phyloP scores from a whole-genome alignment of 140 eudicot genomes.

The Senecio squalidus region DNA sequence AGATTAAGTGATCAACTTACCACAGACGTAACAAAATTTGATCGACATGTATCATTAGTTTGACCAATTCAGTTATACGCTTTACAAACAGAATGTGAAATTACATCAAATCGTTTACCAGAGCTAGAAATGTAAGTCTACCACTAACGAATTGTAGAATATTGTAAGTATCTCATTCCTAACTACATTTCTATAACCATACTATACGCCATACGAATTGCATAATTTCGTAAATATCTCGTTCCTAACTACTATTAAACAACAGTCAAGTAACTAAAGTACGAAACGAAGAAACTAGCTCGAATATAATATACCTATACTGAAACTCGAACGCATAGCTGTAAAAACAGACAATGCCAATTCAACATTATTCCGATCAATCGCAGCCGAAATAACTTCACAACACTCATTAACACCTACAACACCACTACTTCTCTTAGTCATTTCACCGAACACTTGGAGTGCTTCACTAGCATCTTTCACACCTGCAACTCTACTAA shows the following conservation, averaged over 20 bases:
- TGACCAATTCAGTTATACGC: not conserved
- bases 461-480: slow-evolving; percentile 66
- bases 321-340: slow-evolving; percentile 88
- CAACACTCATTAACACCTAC: slow-evolving; percentile 55
- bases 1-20: not conserved
- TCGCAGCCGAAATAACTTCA: slow-evolving; percentile 66
- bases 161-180: too few species aligned
- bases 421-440: slow-evolving; percentile 45
- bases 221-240: too few species aligned
- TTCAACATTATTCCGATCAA: slow-evolving; percentile 65
- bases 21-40: not conserved
- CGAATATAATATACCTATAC: slow-evolving; percentile 35
- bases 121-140: too few species aligned
- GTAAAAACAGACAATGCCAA: slow-evolving; percentile 74
- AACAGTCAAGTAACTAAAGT: not conserved
- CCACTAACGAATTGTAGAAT: too few species aligned
- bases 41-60: too few species aligned
- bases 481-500: slow-evolving; percentile 40
- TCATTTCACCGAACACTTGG: slow-evolving; percentile 48
- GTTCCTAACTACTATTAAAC: too few species aligned
- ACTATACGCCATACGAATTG: too few species aligned
- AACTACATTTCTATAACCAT: too few species aligned
- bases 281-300: not conserved
- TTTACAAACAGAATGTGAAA: too few species aligned
- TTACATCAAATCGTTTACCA: too few species aligned